Evolutionary conservation across 352 stramenopile genomes (phyloP).

Genomic region (Phytophthora idaei): DNA sequence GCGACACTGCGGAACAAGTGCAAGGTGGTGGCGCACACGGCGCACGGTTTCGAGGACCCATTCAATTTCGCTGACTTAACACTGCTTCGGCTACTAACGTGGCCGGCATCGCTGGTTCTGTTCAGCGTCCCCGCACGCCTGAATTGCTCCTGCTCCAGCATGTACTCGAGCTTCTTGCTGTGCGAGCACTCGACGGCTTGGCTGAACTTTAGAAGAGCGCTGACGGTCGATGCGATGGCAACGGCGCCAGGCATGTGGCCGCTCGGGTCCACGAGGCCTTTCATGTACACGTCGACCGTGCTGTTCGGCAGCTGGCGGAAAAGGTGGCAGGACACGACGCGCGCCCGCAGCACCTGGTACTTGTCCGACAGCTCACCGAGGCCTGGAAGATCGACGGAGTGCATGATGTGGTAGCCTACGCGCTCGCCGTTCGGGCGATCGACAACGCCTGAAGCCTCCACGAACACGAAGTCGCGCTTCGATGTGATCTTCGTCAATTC

Average conservation of each 20-base stretch:
- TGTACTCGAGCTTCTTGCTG: conserved; percentile 72
- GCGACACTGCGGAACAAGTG: conserved; percentile 37
- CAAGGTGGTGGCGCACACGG: conserved; percentile 31
- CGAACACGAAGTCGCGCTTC: conserved; percentile 69
- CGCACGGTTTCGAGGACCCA: conserved; percentile 16
- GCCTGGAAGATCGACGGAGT: conserved; percentile 56
- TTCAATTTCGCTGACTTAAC: conserved; percentile 4
- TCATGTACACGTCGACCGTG: conserved; percentile 60
- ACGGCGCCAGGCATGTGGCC: conserved; percentile 49
- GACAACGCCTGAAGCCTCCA: conserved; percentile 55
- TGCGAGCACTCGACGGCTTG: conserved; percentile 50
- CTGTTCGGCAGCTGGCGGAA: conserved; percentile 44
- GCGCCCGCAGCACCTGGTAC: conserved; percentile 54
- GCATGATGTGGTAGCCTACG: conserved; percentile 65
- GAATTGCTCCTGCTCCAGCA: conserved; percentile 39
- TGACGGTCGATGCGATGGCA: conserved; percentile 43
- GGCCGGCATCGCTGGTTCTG: conserved; percentile 20
- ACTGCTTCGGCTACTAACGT: conserved; percentile 15
- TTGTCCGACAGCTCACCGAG: conserved; percentile 57
- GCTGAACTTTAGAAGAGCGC: conserved; percentile 44
- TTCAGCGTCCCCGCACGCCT: conserved; percentile 18
- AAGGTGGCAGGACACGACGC: conserved; percentile 52
- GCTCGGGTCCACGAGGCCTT: conserved; percentile 46
- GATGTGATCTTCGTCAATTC: conserved; percentile 47
- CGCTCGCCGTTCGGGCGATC: conserved; percentile 38